Conservation (phyloP, 2,329 filamentous ascomycete species). For the Arachnopeziza araneosa region DNA sequence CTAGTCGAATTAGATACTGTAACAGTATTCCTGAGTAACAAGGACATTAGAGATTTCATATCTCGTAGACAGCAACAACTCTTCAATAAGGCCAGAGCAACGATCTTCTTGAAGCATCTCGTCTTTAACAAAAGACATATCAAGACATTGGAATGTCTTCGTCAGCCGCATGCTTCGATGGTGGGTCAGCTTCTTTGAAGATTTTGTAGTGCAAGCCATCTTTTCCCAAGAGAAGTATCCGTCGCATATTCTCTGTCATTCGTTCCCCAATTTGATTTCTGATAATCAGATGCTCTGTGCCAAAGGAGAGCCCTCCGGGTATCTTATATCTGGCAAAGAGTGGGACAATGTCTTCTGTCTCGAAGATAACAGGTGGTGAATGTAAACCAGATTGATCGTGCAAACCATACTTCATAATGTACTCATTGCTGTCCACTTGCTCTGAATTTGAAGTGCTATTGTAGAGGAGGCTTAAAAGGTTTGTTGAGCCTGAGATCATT, state of each 20-base stretch:
- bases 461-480: conserved; percentile 25
- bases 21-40: not conserved
- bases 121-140: not conserved
- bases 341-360: not conserved
- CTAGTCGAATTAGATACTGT: no score
- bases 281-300: not conserved
- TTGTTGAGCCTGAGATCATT: conserved; percentile 13
- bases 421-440: not conserved
- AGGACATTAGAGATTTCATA: not conserved
- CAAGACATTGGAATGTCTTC: not conserved
- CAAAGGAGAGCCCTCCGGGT: not conserved
- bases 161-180: not conserved
- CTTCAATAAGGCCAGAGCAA: no score
- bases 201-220: conserved; percentile 27
- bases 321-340: not conserved
- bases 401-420: not conserved
- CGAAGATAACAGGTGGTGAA: not conserved
- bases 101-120: not conserved
- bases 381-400: not conserved
- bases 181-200: conserved; percentile 9
- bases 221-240: conserved; percentile 24
- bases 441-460: not conserved
- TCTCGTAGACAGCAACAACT: not conserved
- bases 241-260: conserved; percentile 2
- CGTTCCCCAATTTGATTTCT: not conserved